Evolutionary conservation across 257 asterid genomes (phyloP).

Genomic region (Petunia secreta): DNA sequence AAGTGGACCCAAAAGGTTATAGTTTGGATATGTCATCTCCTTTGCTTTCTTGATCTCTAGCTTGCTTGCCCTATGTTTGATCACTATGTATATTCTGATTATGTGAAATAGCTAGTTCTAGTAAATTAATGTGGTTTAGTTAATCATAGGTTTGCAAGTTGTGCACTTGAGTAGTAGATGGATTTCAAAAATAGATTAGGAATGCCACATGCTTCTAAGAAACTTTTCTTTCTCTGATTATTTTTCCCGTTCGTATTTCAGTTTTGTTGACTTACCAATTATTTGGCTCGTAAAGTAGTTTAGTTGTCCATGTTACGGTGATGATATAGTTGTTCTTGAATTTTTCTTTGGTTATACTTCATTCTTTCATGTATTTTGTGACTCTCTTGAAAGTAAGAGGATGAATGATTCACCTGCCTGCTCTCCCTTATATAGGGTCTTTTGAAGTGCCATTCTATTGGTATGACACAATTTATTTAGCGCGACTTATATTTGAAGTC

Average conservation of each 20-base stretch:
- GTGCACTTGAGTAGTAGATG: background rate
- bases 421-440: background rate
- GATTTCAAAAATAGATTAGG: background rate
- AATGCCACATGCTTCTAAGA: background rate
- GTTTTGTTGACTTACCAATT: background rate
- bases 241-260: background rate
- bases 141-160: background rate
- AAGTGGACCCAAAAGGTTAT: conserved; percentile 43
- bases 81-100: background rate
- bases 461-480: background rate
- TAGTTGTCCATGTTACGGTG: background rate
- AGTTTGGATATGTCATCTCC: background rate
- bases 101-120: background rate
- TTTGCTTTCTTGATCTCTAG: background rate
- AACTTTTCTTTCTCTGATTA: background rate
- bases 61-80: conserved; percentile 5
- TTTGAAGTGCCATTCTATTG: background rate
- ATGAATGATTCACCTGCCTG: background rate
- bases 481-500: background rate
- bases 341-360: background rate
- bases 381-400: conserved; percentile 3
- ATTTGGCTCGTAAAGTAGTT: background rate
- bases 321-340: background rate
- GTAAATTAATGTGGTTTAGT: background rate
- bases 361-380: background rate